Percentiles rank a stretch among this genome's conserved stretches.
phyloP scores from a whole-genome alignment of 2,329 filamentous ascomycete genomes.

The Biscogniauxia sp. region DNA sequence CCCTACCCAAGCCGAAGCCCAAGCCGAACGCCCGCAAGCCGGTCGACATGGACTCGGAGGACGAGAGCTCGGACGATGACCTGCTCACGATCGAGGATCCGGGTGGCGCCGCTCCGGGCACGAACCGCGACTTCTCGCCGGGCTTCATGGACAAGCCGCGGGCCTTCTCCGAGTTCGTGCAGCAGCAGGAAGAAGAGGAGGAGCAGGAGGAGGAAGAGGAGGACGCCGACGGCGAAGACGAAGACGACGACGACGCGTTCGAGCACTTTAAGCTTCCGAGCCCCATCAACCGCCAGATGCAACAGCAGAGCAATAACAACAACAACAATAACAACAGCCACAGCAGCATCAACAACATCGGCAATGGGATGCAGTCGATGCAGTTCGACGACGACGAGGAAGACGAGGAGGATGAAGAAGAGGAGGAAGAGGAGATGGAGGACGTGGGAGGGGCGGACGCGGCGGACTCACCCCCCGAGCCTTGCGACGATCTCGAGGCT shows the following conservation, averaged over 20 bases:
- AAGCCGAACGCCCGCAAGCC: constrained; percentile 22
- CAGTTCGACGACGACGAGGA: constrained; percentile 29
- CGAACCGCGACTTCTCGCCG: constrained; percentile 46
- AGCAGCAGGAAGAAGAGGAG: constrained; percentile 45
- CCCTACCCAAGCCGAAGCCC: constrained; percentile 34
- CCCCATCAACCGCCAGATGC: constrained; percentile 43
- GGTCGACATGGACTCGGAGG: constrained; percentile 34
- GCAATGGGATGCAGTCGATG: constrained; percentile 13
- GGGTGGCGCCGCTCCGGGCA: constrained; percentile 41
- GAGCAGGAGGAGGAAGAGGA: constrained; percentile 40
- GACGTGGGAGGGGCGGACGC: constrained; percentile 27
- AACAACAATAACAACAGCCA: constrained; percentile 5
- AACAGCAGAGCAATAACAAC: constrained; percentile 19
- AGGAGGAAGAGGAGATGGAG: constrained; percentile 36
- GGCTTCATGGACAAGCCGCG: constrained; percentile 43
- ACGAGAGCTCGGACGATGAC: constrained; percentile 56
- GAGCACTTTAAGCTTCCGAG: constrained; percentile 52
- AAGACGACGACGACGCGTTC: constrained; percentile 38
- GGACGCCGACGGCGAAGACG: constrained; percentile 47
- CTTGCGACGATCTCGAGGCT: constrained; percentile 29
- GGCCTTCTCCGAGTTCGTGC: constrained; percentile 53
- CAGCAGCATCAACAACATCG: constrained; percentile 20
- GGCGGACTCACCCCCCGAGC: constrained; percentile 21
- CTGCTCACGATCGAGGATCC: constrained; percentile 61
- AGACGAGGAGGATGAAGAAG: constrained; percentile 36